Base-by-base conservation (phyloP, 164 flowering plant species). In the Nelumbo lutea region DNA sequence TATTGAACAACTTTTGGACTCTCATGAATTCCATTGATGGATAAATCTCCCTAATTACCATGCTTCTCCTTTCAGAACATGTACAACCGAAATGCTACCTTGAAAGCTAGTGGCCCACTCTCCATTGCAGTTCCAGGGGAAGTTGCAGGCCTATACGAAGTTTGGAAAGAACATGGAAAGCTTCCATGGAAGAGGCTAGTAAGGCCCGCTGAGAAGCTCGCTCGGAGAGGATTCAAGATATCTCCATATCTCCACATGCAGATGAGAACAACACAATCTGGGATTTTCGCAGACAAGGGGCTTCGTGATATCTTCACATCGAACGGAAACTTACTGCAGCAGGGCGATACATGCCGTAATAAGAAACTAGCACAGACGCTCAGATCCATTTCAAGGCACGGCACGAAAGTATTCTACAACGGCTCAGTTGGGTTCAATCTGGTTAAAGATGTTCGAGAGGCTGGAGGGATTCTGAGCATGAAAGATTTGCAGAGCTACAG, bases 121-220 rank as follows among this genome's bases (percentile, higher is more conserved):
- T 84, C 89, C 5, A 59, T 86, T 39, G 94, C 79, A 14, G 87
- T 86, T 64, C 91, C 90, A 0, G 88, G 87, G 15, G 87, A 87
- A 64, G 69, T 86, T 5, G 88, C 86, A 14, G 90, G 92, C 53
- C 85, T 89, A 44, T 67, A 78, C 38, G 14, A 78, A 64, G 89
- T 86, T 13, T 89, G 95, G 92, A 68, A 77, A 62, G 74, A 74
- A 64, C 70, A 85, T 67, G 90, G 90, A 3, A 74, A 64, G 65
- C 80, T 87, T 42, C 82, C 85, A 6, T 86, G 91, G 95, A 55
- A 71, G 62, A 82, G 79, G 62, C 82, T 89, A n/a, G 79, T 87
- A 1, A 62, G 3, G 42, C 94, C 91, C 7, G 87, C 88, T 14
- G 77, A 56, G 15, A 43, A 1, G 4, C 78, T 89, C 39, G 90